phyloP scores from a whole-genome alignment of 2,329 filamentous ascomycete genomes.

The Fusarium setosum region DNA sequence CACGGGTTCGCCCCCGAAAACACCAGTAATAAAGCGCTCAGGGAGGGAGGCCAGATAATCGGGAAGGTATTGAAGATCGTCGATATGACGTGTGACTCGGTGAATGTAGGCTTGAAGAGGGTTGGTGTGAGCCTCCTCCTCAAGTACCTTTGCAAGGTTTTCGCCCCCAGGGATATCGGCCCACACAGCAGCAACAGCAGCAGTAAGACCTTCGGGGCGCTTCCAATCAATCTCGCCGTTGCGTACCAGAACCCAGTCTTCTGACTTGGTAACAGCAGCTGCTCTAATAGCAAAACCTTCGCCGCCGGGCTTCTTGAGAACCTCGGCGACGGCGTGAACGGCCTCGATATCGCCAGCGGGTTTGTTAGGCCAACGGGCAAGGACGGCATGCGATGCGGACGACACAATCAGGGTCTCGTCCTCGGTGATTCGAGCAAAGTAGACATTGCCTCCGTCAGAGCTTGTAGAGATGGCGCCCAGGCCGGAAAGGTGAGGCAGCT shows the following conservation, averaged over 20 bases:
- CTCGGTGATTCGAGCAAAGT: slow-evolving; percentile 85
- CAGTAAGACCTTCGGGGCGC: slow-evolving; percentile 84
- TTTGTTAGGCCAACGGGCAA: slow-evolving; percentile 78
- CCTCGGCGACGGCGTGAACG: slow-evolving; percentile 81
- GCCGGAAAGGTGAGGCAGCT: slow-evolving; percentile 77
- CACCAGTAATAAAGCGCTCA: slow-evolving; percentile 72
- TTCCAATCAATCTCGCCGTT: slow-evolving; percentile 87
- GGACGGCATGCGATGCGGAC: slow-evolving; percentile 79
- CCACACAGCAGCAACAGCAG: slow-evolving; percentile 82
- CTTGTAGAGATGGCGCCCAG: slow-evolving; percentile 83
- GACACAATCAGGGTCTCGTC: slow-evolving; percentile 80
- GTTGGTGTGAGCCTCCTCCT: slow-evolving; percentile 88
- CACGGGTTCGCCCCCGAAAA: slow-evolving; percentile 66
- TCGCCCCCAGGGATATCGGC: slow-evolving; percentile 80
- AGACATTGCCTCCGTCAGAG: slow-evolving; percentile 83
- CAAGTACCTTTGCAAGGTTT: slow-evolving; percentile 81
- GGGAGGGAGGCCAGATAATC: slow-evolving; percentile 78
- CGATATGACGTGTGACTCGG: slow-evolving; percentile 82
- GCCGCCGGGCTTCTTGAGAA: slow-evolving; percentile 74
- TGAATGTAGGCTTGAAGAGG: slow-evolving; percentile 86
- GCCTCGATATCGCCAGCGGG: slow-evolving; percentile 56
- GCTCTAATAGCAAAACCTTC: slow-evolving; percentile 81
- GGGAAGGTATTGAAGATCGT: slow-evolving; percentile 82
- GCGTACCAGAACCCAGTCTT: slow-evolving; percentile 85
- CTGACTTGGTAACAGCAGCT: slow-evolving; percentile 73